Conservation (phyloP, 768 basidiomycete genomes). For the Cantharellus cinnabarinus region DNA sequence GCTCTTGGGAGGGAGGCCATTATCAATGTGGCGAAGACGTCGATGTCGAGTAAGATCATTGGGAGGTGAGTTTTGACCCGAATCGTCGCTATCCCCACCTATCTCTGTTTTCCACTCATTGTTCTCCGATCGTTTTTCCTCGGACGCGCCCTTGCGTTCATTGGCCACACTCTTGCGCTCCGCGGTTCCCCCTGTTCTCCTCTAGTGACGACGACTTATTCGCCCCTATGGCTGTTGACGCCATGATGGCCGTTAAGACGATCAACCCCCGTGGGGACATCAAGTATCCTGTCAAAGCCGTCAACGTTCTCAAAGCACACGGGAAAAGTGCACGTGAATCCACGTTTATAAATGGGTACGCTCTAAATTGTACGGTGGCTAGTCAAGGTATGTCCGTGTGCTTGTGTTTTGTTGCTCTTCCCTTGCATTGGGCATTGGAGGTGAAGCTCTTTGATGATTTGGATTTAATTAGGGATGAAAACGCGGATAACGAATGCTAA, state of each 20-base stretch:
- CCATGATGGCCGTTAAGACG: slow-evolving; percentile 93
- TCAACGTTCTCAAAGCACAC: slow-evolving; percentile 95
- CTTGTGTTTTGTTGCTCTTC: not conserved
- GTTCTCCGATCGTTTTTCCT: too few relatives aligned
- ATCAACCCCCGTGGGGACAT: slow-evolving; percentile 85
- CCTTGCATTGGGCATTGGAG: not conserved
- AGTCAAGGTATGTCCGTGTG: slow-evolving; percentile 58
- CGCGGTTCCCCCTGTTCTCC: slow-evolving; percentile 1
- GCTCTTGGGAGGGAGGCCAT: slow-evolving; percentile 77
- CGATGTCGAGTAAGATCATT: slow-evolving; percentile 98
- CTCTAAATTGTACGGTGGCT: slow-evolving; percentile 93
- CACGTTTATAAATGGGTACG: slow-evolving; percentile 86
- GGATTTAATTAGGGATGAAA: slow-evolving; percentile 55
- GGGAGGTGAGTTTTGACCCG: slow-evolving; percentile 46
- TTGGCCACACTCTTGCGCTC: not conserved
- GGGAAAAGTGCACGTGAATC: slow-evolving; percentile 92
- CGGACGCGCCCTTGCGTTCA: not conserved
- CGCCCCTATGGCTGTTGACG: slow-evolving; percentile 96
- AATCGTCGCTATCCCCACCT: not conserved
- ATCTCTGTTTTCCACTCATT: too few relatives aligned
- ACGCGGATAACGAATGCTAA: slow-evolving; percentile 82
- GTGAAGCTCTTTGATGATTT: not conserved
- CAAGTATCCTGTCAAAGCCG: slow-evolving; percentile 98
- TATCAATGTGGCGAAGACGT: slow-evolving; percentile 92
- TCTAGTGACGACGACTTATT: slow-evolving; percentile 89